Conservation (phyloP, 2,329 filamentous ascomycete genomes). For the Colletotrichum shisoi region DNA sequence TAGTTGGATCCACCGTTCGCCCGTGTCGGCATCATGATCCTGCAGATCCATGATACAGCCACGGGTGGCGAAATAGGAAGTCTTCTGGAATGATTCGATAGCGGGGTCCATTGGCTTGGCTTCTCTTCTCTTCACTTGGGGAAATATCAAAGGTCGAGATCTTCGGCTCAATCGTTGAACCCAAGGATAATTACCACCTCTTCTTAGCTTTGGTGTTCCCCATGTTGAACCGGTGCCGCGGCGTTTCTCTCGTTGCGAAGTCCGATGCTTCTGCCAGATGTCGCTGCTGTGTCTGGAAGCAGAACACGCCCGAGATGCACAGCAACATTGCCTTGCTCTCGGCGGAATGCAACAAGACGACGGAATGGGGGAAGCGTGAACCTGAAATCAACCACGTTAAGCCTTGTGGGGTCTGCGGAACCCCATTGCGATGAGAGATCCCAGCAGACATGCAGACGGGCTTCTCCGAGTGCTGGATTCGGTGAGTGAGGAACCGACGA, state of each 20-base stretch:
- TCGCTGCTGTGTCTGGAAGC: no score
- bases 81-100: constrained; percentile 33
- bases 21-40: background rate
- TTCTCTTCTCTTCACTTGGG: background rate
- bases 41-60: background rate
- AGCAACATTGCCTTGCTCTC: no score
- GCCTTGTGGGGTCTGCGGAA: background rate
- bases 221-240: no score
- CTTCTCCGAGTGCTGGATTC: constrained; percentile 17
- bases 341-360: background rate
- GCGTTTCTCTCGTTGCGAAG: no score
- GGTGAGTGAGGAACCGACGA: background rate
- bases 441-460: constrained; percentile 14
- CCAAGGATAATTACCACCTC: background rate
- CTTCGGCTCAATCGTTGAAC: background rate
- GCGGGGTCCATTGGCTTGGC: constrained; percentile 5
- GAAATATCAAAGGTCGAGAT: background rate
- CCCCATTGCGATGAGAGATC: background rate
- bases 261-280: no score
- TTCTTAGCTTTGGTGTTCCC: no score
- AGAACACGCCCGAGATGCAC: no score
- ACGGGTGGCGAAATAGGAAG: constrained; percentile 34
- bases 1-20: background rate
- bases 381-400: background rate
- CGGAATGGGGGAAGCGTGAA: background rate